Conservation (phyloP, 1,284 basidiomycete species). For the Rhodotorula sp. region DNA sequence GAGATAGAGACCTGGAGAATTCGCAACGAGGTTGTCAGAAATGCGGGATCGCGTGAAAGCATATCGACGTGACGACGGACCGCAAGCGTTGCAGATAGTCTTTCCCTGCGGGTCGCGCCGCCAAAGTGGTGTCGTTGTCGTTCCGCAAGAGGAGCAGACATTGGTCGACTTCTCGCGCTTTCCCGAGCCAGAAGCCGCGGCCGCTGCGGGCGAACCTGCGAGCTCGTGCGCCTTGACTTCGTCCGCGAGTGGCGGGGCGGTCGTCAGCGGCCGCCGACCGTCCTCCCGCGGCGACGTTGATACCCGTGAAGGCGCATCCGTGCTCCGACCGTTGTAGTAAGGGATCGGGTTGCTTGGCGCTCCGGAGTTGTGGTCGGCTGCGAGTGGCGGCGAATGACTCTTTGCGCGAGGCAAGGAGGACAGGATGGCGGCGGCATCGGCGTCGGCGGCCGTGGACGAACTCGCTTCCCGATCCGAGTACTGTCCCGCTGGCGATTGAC, state of each 20-base stretch:
- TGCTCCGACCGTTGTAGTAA: slow-evolving; percentile 6
- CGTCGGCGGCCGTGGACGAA: background rate
- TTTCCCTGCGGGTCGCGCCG: slow-evolving; percentile 87
- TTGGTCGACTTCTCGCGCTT: slow-evolving; percentile 22
- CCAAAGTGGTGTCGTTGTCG: slow-evolving; percentile 90
- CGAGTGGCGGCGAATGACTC: background rate
- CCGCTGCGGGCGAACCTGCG: background rate
- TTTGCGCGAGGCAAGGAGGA: slow-evolving; percentile 10
- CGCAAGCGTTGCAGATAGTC: slow-evolving; percentile 79
- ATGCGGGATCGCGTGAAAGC: no score
- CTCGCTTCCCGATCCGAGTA: background rate
- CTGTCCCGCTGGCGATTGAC: background rate
- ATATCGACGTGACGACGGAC: slow-evolving; percentile 55
- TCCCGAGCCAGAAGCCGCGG: background rate
- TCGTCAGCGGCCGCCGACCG: background rate
- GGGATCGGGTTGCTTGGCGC: background rate
- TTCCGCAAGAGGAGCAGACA: slow-evolving; percentile 86
- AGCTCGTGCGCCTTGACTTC: background rate
- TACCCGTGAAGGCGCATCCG: background rate
- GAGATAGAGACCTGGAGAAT: slow-evolving; percentile 18
- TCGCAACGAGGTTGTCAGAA: background rate
- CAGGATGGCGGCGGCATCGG: slow-evolving; percentile 22
- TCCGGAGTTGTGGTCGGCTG: background rate
- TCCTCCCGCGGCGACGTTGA: background rate
- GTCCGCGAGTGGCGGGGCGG: background rate